Conservation (phyloP, 108 stramenopile species). For the Cyclostephanos tholiformis region DNA sequence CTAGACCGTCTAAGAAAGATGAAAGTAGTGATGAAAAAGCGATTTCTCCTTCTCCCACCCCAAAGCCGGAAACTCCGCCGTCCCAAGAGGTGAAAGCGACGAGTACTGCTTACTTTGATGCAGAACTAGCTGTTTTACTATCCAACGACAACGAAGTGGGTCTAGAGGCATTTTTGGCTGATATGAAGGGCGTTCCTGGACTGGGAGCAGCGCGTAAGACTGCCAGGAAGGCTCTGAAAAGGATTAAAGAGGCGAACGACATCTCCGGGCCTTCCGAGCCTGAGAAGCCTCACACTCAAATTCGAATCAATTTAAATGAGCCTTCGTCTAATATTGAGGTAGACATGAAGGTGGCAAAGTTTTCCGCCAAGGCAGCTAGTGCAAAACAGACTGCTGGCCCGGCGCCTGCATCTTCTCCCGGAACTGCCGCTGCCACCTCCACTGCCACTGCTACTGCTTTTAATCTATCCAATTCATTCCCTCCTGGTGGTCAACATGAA, state of each 20-base stretch:
- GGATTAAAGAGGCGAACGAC: conserved; percentile 54
- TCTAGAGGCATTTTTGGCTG: conserved; percentile 70
- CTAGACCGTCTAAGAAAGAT: conserved; percentile 43
- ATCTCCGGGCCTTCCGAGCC: conserved; percentile 18
- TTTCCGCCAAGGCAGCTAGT: not conserved
- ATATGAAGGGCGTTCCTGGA: conserved; percentile 86
- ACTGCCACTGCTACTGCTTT: conserved; percentile 19
- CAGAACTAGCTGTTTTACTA: conserved; percentile 55
- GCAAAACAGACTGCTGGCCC: conserved; percentile 23
- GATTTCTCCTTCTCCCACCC: conserved; percentile 10
- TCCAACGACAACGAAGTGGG: conserved; percentile 67
- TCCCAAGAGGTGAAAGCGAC: conserved; percentile 1
- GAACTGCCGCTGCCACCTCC: conserved; percentile 19
- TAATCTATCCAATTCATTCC: conserved; percentile 18
- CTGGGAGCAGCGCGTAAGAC: conserved; percentile 83
- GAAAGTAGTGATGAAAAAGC: conserved; percentile 27
- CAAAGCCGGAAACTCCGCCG: conserved; percentile 12
- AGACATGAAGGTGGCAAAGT: conserved; percentile 16
- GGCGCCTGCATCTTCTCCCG: conserved; percentile 18
- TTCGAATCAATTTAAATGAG: not conserved
- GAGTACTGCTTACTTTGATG: conserved; percentile 28
- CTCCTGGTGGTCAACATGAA: conserved; percentile 41
- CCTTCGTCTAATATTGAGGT: conserved; percentile 2
- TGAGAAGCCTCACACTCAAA: conserved; percentile 28
- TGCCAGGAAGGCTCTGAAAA: conserved; percentile 89